Evolutionary conservation across 2,329 filamentous ascomycete genomes (phyloP).

Genomic region (Apiospora sp.): DNA sequence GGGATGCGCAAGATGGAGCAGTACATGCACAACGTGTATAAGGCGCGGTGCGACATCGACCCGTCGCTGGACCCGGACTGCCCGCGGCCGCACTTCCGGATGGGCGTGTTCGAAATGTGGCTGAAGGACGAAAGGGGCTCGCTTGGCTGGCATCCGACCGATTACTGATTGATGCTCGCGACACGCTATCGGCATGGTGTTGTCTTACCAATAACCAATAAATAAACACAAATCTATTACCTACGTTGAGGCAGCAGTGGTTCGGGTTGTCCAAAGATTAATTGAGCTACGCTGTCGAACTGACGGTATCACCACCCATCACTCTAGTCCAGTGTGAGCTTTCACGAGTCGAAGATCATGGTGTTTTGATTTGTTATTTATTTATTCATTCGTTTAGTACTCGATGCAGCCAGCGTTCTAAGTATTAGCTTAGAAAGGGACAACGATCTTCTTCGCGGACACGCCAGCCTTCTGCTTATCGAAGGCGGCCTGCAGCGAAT

Average conservation of each 20-base stretch:
- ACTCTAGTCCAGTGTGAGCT: not conserved
- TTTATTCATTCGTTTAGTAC: not conserved
- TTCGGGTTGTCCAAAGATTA: not conserved
- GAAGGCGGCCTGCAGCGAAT: conserved; percentile 16
- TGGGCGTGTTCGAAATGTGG: conserved; percentile 8
- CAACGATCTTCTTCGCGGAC: conserved; percentile 25
- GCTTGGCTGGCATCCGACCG: not conserved
- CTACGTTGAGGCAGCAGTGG: not conserved
- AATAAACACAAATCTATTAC: not conserved
- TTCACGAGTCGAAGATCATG: not conserved
- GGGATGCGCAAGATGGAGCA: not conserved
- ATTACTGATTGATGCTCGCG: not conserved
- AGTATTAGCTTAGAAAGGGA: not conserved
- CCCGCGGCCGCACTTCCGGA: not conserved
- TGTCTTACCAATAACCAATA: accelerated
- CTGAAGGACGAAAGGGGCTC: not conserved
- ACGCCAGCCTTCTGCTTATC: conserved; percentile 25
- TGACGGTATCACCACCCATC: not conserved
- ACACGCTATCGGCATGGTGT: not conserved
- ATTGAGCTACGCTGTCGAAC: not conserved
- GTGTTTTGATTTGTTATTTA: not conserved
- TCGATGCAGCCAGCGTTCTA: not conserved
- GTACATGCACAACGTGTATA: not conserved
- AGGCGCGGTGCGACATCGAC: not conserved
- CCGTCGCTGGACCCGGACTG: not conserved